Base-by-base conservation (phyloP, 768 basidiomycete species). In the Rhodocollybia butyracea region DNA sequence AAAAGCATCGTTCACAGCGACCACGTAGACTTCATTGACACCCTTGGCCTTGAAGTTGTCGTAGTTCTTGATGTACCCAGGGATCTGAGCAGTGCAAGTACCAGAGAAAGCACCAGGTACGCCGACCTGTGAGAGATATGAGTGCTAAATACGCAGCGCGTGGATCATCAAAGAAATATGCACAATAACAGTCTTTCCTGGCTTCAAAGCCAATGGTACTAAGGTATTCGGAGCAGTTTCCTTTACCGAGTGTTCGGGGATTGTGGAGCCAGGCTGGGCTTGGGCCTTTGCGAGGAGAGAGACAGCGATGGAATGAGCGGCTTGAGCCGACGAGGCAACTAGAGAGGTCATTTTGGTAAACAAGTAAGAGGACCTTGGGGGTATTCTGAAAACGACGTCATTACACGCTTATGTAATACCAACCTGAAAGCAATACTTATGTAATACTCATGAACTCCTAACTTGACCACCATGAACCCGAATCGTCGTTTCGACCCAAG, bases 71-170 rank as follows among this genome's bases (percentile, higher is more conserved):
- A 46, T 26, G 13, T 40, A 57, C 10, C 8, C 17, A 13, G 31
- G 47, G 15, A 56, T 46, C n/a, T 56, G 51, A 30, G 32, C 46
- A 24, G 21, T 56, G 46, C 55, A 56, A 12, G 55, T 56, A 6
- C 83, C 84, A 2, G 86, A 87, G 70, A 90, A 91, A 6, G 87
- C 87, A 15, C 87, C 89, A 0, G 91, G 89, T 29, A 91, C 86
- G 12, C 85, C 84, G 54, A 91, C 76, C 86, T 87, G 45, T 11
- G 6, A 55, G 17, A 31, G 19, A 39, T 6, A 19, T 13, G 21
- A 34, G 19, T 8, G 13, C n/a, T 31, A 1, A 46, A 1, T 46
- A 13, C 2, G 39, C 8, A 13, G 17, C 27, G 30, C 13, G 22
- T 39, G 10, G 7, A 22, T 12, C 4, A 40, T 32, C 5, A 26